Evolutionary conservation across 1,139 yeast genomes (phyloP), one percentile per base, ranked within the genome.

Genomic region (Kodamaea suecica): DNA sequence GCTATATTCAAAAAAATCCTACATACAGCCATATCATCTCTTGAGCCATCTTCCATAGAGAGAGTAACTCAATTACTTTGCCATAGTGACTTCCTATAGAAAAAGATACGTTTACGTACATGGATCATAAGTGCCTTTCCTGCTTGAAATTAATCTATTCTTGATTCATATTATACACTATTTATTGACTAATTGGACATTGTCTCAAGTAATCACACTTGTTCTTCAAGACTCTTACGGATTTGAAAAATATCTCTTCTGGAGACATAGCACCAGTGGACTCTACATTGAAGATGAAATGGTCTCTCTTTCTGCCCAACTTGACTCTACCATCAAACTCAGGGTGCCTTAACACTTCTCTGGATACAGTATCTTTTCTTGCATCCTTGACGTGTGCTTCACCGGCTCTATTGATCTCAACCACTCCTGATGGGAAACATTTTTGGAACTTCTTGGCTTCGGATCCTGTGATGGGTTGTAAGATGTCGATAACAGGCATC

Each of bases 231-330:
- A 87, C 80, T 57, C 92, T 76, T 39, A 92, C 84, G 41, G 94
- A 79, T 62, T 92, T 92, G 64, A 85, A 80, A 63, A 92, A 92
- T 37, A 92, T 87, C 62, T 90, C 97, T 53, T 86, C 95, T 15
- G 98, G 96, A 20, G 87, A 73, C 95, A 92, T 90, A 33, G 97
- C 96, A 27, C 98, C 97, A 3, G 95, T 82, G 39, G 94, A 81
- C 63, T 92, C 98, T 37, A 92, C 86, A 55, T 86, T 87, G 70
- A 87, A 92, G 36, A 92, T 85, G 58, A 92, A 92, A 54, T 92
- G 95, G 58, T 85, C 95, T 60, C 96, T 80, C 51, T 73, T 74
- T 63, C 98, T 79, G 27, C 97, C 98, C 40, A 92, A 73, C 59
- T 84, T 84, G 39, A 92, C 97, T 54, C 86, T 85, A 32, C 83